Evolutionary conservation across 2,329 filamentous ascomycete genomes (phyloP), one percentile per base, ranked within the genome.

Genomic region (Fusarium equiseti): DNA sequence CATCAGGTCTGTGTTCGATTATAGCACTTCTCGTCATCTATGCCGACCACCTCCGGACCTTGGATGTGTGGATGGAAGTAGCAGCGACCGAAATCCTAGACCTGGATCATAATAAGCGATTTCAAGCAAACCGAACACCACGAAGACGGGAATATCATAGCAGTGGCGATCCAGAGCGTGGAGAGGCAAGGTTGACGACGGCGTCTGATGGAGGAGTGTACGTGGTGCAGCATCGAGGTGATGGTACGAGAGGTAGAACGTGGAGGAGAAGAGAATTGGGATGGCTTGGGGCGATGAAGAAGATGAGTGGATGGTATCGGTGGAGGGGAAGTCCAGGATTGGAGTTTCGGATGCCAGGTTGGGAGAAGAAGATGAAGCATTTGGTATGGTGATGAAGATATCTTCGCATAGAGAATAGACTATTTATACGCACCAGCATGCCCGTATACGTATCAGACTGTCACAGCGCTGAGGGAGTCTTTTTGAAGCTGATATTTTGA

Each of bases 1-100:
- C 79, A 5, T 79, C 81, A 5, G 71, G 82, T 0, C 79, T 84
- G 6, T 78, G 83, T 2, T 77, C 80, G 4, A 59, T 81, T 16
- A 11, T 82, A 2, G 80, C 81, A 0, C 56, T 86, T 3, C 64
- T 82, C 6, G 68, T 86, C 58, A 85, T 87, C 58, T 85, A 86
- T 70, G 80, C 84, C 11, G 85, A 87, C 64, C 81, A 81, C 44
- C 79, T 86, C 46, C 81, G 85, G 44, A 81, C 77, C 45, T 75
- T 79, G 38, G 80, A 84, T 69, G 83, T 86, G 11, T 85, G 83
- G 81, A 80, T 84, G 26, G 83, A 85, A 65, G 79, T 83, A 6
- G 74, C 76, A 3, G 75, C 75, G 8, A 75, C 71, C 27, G 74
- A 76, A 18, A 66, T 70, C 12, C 59, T 75, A 4, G 72, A 76